Evolutionary conservation across 176 grass and related monocot genomes (phyloP).

Genomic region (Oryza rufipogon): DNA sequence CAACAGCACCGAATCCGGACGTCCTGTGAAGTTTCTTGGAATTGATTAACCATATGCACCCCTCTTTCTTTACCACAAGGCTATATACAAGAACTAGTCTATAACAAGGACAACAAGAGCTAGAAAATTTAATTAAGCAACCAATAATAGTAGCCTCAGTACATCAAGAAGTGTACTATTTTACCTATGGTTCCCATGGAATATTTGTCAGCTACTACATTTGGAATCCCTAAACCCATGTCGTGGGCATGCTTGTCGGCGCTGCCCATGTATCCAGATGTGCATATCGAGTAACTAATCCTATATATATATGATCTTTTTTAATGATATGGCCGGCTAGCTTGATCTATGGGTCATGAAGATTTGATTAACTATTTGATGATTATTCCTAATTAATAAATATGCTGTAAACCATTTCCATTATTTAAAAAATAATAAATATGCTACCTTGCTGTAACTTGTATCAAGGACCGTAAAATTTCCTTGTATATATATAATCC

Average conservation of each 20-base stretch:
- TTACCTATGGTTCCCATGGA: conserved; percentile 28
- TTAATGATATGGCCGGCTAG: neutral
- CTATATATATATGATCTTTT: neutral
- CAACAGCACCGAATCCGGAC: conserved; percentile 1
- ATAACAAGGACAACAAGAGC: neutral
- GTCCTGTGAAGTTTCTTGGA: conserved; percentile 5
- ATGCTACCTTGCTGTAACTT: no score
- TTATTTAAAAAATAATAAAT: no score
- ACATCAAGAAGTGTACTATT: conserved; percentile 14
- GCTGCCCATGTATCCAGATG: neutral
- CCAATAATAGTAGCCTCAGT: conserved; percentile 5
- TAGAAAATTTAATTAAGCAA: conserved; percentile 9
- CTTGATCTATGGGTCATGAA: conserved; percentile 10
- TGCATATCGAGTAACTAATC: neutral
- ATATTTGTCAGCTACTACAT: conserved; percentile 53
- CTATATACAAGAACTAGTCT: neutral
- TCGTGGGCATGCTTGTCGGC: conserved; percentile 1
- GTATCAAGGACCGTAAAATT: no score
- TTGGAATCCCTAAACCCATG: conserved; percentile 48
- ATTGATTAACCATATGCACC: neutral
- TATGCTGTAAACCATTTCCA: no score
- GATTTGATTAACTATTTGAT: neutral
- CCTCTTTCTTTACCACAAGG: neutral
- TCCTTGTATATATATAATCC: no score
- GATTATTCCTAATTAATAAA: no score